These are phyloP conservation scores for Fusarium clavum DNA, from an alignment of 2,329 filamentous ascomycete species.

Conservation along the genomic window DNA sequence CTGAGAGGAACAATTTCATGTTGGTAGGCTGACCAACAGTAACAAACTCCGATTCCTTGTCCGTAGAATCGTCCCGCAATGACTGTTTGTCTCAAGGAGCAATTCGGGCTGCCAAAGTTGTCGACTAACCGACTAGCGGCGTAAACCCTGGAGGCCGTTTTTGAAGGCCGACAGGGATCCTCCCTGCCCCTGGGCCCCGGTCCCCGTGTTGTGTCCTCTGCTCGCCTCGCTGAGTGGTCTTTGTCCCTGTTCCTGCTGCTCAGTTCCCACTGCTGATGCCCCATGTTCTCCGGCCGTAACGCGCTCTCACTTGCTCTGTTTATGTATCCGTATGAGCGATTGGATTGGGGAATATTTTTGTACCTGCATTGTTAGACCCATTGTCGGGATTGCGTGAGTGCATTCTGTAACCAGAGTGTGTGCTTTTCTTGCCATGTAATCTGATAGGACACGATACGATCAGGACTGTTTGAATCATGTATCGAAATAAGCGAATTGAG, in stretches of 20 bases:
- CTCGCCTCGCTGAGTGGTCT: constrained; percentile 28
- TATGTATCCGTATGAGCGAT: constrained; percentile 1
- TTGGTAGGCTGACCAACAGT: not conserved
- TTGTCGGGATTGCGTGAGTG: constrained; percentile 20
- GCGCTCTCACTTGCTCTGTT: constrained; percentile 19
- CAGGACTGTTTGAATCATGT: constrained; percentile 9
- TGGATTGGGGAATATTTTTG: constrained; percentile 16
- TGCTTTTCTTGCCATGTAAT: not conserved
- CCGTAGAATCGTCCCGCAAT: not conserved
- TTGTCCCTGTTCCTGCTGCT: constrained; percentile 20
- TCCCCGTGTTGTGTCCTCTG: constrained; percentile 21
- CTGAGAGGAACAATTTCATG: not conserved
- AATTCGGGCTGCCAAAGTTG: constrained; percentile 30
- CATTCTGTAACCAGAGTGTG: constrained; percentile 2
- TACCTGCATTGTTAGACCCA: constrained; percentile 36
- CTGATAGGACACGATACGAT: not conserved
- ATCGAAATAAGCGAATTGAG: constrained; percentile 24
- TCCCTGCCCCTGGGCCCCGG: constrained; percentile 11
- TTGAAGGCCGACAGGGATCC: constrained; percentile 20
- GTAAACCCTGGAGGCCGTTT: constrained; percentile 40
- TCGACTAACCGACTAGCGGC: constrained; percentile 16
- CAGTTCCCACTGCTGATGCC: constrained; percentile 24
- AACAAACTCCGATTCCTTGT: not conserved
- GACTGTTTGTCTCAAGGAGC: constrained; percentile 13
- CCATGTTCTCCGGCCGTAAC: constrained; percentile 24